Base-by-base conservation (phyloP, 2,329 filamentous ascomycete species). In the Penicillium paneum region DNA sequence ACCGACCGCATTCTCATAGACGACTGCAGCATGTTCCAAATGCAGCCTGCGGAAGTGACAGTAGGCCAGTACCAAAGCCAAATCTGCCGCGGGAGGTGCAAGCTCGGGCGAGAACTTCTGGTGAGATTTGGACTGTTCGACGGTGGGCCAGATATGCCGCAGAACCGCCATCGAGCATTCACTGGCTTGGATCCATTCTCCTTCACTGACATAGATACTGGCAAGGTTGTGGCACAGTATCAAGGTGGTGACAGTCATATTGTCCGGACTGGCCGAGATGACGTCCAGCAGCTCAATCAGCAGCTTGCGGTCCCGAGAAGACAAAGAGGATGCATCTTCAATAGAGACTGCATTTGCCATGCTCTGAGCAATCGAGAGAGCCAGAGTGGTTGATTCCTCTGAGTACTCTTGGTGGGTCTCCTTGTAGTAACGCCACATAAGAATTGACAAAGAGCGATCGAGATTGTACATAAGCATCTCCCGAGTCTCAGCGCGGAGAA, bases 341-440 rank as follows among this genome's bases (percentile, higher is more conserved):
- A 60, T 62, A 1, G 62, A 58, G n/a, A 63, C 60, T 3, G 59
- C 50, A 17, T 59, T 64, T 1, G 60, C 62, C 43, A 69, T 63
- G 13, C 59, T 62, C 19, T 67, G 61, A 5, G 67, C 64, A 10
- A 73, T 63, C 2, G 61, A 65, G 38, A 66, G 56, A 0, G 70
- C 70, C 39, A 73, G 48, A 5, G 48, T 46, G 5, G 65, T 63
- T 3, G 67, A 67, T n/a, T 72, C 65, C 0, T 62, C 35, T 0
- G 68, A 62, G 41, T 72, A 69, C 28, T 70, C 63, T 35, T 67
- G 61, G 19, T 69, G 64, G 1, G 54, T 65, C 13, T 66, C 62
- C 53, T 67, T 65, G 57, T 71, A 73, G 48, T 69, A 73, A 31
- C 64, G 66, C 70, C 70, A 73, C 56, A 71, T 61, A 26, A 71